These are phyloP conservation scores for Thalassiosira exigua DNA, from an alignment of 352 stramenopile species.

Conservation along the genomic window DNA sequence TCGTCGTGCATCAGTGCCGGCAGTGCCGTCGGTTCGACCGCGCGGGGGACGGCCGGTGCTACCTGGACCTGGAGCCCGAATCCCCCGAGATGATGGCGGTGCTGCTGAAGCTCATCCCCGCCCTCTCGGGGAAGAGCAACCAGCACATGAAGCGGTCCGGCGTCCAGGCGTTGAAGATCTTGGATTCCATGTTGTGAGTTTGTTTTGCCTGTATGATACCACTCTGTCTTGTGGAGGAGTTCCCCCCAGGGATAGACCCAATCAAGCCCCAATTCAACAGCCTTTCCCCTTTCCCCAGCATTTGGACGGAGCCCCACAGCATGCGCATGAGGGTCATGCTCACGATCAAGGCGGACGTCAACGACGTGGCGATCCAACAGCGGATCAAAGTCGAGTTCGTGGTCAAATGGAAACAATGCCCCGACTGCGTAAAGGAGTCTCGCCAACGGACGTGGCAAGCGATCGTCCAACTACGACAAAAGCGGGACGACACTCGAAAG, in stretches of 20 bases:
- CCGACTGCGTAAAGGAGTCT: conserved; percentile 97
- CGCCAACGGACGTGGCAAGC: conserved; percentile 93
- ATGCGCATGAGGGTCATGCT: conserved; percentile 98
- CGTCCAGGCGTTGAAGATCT: conserved; percentile 80
- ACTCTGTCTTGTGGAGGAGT: no score
- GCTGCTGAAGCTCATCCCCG: conserved; percentile 96
- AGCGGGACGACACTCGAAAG: conserved; percentile 90
- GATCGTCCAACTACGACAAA: conserved; percentile 97
- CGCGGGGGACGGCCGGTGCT: conserved; percentile 49
- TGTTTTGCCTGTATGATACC: no score
- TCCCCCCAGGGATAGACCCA: no score
- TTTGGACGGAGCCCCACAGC: conserved; percentile 99
- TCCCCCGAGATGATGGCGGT: conserved; percentile 97
- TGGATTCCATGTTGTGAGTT: conserved; percentile 93
- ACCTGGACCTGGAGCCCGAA: conserved; percentile 91
- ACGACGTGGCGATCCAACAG: conserved; percentile 98
- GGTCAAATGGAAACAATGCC: conserved; percentile 98
- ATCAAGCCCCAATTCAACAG: no score
- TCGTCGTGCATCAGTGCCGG: conserved; percentile 78
- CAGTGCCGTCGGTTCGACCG: conserved; percentile 72
- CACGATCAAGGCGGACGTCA: conserved; percentile 95
- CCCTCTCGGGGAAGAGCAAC: conserved; percentile 64
- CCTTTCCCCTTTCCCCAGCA: conserved; percentile 36
- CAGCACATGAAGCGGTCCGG: conserved; percentile 42
- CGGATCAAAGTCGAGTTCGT: conserved; percentile 98